These are phyloP conservation scores for Tulasnella sp. DNA, from an alignment of 768 basidiomycete species.

Conservation along the genomic window DNA sequence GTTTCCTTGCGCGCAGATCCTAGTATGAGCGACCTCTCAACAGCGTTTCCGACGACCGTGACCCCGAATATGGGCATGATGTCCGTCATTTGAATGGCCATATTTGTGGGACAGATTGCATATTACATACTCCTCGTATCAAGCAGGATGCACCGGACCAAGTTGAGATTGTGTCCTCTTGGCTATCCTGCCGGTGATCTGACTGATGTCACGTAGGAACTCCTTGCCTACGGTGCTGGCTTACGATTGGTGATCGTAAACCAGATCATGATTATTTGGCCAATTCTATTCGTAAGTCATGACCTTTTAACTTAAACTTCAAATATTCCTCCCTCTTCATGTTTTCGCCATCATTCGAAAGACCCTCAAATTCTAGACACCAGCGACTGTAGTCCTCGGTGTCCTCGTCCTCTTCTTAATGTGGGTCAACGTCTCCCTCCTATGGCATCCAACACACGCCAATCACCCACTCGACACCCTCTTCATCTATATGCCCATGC, in stretches of 20 bases:
- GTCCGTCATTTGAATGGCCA: conserved; percentile 44
- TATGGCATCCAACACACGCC: conserved; percentile 46
- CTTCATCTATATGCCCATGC: conserved; percentile 79
- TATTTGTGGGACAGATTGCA: conserved; percentile 62
- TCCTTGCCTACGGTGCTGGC: conserved; percentile 71
- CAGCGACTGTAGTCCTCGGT: conserved; percentile 62
- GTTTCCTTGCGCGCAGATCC: no score
- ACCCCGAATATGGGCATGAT: conserved; percentile 53
- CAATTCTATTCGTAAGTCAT: conserved; percentile 53
- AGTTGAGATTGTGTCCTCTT: conserved; percentile 36
- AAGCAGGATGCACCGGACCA: conserved; percentile 65
- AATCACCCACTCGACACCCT: conserved; percentile 59
- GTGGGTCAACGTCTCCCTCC: conserved; percentile 67
- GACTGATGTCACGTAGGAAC: conserved; percentile 32
- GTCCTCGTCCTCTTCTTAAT: conserved; percentile 57
- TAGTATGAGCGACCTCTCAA: conserved; percentile 38
- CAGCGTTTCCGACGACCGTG: conserved; percentile 52
- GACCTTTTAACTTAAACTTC: background rate
- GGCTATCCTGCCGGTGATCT: no score
- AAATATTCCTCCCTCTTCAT: background rate
- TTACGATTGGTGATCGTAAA: conserved; percentile 65
- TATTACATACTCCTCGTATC: conserved; percentile 72
- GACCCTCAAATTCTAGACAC: conserved; percentile 66
- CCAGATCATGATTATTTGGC: conserved; percentile 71
- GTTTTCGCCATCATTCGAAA: no score